phyloP scores from a whole-genome alignment of 495 filamentous ascomycete genomes.

The Penicillium salamii region DNA sequence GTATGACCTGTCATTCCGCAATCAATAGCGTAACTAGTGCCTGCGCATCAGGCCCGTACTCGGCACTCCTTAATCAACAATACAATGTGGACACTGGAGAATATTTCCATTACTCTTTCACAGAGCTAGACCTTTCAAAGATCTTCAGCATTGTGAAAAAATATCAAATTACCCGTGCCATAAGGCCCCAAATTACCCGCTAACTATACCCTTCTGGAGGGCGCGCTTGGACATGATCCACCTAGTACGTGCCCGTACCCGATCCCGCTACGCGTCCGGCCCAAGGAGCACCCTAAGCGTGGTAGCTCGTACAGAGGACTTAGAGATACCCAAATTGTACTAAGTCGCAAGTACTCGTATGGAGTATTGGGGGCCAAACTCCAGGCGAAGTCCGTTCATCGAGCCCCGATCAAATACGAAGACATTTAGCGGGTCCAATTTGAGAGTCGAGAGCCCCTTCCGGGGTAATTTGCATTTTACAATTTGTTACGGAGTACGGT shows the following conservation, averaged over 20 bases:
- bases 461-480: too few species aligned
- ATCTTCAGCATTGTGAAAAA: not conserved
- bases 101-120: not conserved
- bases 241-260: not conserved
- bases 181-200: not conserved
- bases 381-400: not conserved
- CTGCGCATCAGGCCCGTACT: not conserved
- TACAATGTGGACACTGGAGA: not conserved
- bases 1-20: not conserved
- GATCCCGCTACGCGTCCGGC: not conserved
- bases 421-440: not conserved
- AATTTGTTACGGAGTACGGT: too few species aligned
- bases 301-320: too few species aligned
- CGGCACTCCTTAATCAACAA: not conserved
- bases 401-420: too few species aligned
- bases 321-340: not conserved
- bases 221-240: not conserved
- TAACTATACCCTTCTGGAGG: not conserved
- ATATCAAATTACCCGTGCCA: not conserved
- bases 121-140: not conserved
- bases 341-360: not conserved
- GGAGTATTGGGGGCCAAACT: not conserved
- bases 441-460: not conserved
- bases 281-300: too few species aligned
- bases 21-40: not conserved